Conservation (phyloP, 2,329 filamentous ascomycete genomes). For the Penicillium glabrum region DNA sequence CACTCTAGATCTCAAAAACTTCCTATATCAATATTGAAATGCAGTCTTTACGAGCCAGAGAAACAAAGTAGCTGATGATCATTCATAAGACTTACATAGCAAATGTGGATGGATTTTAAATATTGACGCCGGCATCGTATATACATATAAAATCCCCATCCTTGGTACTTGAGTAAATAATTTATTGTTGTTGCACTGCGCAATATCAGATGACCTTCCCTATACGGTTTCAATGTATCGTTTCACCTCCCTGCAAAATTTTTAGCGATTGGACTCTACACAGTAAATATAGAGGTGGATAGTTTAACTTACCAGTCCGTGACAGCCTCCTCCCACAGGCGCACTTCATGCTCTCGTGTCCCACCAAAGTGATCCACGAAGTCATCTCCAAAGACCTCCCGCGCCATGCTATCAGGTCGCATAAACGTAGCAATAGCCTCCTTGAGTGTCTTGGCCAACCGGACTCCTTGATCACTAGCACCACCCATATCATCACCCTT, state of each 20-base stretch:
- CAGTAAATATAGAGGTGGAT: neutral
- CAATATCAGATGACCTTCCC: neutral
- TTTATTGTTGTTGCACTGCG: neutral
- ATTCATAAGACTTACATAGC: neutral
- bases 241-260: constrained; percentile 64
- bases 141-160: neutral
- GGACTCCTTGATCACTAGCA: constrained; percentile 66
- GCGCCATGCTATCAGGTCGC: constrained; percentile 76
- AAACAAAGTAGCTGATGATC: neutral
- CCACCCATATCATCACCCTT: constrained; percentile 82
- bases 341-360: constrained; percentile 85
- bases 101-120: neutral
- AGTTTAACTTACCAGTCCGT: constrained; percentile 79
- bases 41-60: too few species aligned
- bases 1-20: too few species aligned
- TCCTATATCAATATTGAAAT: too few species aligned
- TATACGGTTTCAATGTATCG: constrained; percentile 76
- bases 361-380: constrained; percentile 97
- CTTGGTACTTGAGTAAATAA: neutral
- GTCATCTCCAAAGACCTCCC: constrained; percentile 88
- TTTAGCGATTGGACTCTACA: constrained; percentile 14
- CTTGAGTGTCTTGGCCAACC: constrained; percentile 79
- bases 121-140: neutral
- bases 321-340: constrained; percentile 91
- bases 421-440: constrained; percentile 81